Conservation (phyloP, 1,284 basidiomycete genomes). For the Singerocomus inundabilis region DNA sequence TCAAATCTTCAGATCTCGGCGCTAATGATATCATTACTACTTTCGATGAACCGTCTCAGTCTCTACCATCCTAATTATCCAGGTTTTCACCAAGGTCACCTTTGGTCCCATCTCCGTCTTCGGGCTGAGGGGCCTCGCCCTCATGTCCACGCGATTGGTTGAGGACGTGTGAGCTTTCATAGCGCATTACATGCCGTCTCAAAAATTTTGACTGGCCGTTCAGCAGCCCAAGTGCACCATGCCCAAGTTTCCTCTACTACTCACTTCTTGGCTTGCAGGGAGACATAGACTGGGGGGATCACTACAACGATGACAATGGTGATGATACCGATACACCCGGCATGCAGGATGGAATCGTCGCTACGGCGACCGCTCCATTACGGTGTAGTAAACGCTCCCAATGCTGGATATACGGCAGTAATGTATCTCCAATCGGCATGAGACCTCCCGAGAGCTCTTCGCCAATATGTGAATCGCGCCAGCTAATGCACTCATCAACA, state of each 20-base stretch:
- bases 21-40: neutral
- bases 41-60: neutral
- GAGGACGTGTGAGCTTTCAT: slow-evolving; percentile 1
- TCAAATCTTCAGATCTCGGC: neutral
- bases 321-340: neutral
- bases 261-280: slow-evolving; percentile 1
- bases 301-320: neutral
- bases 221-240: neutral
- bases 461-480: slow-evolving; percentile 18
- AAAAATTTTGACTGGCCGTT: neutral
- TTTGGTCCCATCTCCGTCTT: neutral
- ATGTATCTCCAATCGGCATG: slow-evolving; percentile 11
- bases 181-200: neutral
- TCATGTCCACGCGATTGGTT: neutral
- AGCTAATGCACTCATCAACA: neutral
- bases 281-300: neutral
- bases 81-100: neutral
- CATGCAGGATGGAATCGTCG: neutral
- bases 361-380: neutral
- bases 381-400: slow-evolving; percentile 8
- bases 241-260: neutral
- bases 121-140: neutral
- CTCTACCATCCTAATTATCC: neutral
- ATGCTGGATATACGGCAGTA: slow-evolving; percentile 13
- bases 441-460: slow-evolving; percentile 17